Percentiles rank a stretch among this genome's conserved stretches.
Conservation (phyloP, 2,329 filamentous ascomycete genomes). For the Fusarium nodosum region DNA sequence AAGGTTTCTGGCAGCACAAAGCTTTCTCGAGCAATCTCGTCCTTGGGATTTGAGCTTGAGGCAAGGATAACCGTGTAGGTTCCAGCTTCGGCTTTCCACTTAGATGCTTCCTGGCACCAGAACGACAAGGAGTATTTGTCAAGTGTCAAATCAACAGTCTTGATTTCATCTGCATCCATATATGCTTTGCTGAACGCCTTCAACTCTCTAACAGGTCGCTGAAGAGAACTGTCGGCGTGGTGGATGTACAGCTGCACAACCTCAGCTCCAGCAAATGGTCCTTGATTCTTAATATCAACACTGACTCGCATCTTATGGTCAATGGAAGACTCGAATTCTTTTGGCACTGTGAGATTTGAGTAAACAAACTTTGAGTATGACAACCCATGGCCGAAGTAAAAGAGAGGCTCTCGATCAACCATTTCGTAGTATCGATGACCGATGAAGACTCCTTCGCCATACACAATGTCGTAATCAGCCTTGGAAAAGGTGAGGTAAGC, state of each 20-base stretch:
- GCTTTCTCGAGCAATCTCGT: slow-evolving; percentile 24
- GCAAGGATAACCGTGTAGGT: slow-evolving; percentile 39
- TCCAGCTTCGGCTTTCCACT: slow-evolving; percentile 42
- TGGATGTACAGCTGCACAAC: slow-evolving; percentile 41
- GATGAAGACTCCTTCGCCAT: slow-evolving; percentile 80
- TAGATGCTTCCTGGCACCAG: slow-evolving; percentile 35
- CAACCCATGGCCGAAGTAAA: slow-evolving; percentile 78
- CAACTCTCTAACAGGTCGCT: slow-evolving; percentile 31
- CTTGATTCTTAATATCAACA: slow-evolving; percentile 32
- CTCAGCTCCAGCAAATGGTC: slow-evolving; percentile 23
- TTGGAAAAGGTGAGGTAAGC: slow-evolving; percentile 75
- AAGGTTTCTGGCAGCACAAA: slow-evolving; percentile 25
- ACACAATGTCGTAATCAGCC: slow-evolving; percentile 74
- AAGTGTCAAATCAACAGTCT: slow-evolving; percentile 10
- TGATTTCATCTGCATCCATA: slow-evolving; percentile 1
- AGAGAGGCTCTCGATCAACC: slow-evolving; percentile 62
- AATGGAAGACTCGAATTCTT: background rate
- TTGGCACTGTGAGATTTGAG: slow-evolving; percentile 19
- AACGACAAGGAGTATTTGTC: slow-evolving; percentile 42
- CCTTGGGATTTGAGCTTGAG: slow-evolving; percentile 35
- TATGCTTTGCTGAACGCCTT: slow-evolving; percentile 33
- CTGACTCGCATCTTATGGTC: slow-evolving; percentile 30
- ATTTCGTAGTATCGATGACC: slow-evolving; percentile 79
- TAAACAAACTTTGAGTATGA: slow-evolving; percentile 78
- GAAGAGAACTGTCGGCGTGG: slow-evolving; percentile 25